phyloP scores from a whole-genome alignment of 2,329 filamentous ascomycete species.

The Pseudocercospora musae region DNA sequence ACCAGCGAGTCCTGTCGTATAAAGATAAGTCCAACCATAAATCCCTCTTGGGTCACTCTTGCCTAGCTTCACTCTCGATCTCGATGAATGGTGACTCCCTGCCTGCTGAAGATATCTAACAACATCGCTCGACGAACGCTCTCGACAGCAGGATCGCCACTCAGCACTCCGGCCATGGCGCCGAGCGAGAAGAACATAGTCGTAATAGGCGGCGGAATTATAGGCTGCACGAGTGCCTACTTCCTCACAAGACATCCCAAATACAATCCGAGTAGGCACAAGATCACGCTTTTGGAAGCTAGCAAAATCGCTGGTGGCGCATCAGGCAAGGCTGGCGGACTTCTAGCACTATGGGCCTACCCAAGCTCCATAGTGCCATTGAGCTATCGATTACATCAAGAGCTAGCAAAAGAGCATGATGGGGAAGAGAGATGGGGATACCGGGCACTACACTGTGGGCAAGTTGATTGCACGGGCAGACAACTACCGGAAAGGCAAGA shows the following conservation, averaged over 20 bases:
- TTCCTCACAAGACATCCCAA: constrained; percentile 81
- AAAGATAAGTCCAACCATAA: not conserved
- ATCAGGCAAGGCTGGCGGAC: constrained; percentile 89
- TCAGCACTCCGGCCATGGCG: constrained; percentile 24
- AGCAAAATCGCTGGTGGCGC: constrained; percentile 82
- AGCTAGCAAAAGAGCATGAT: constrained; percentile 79
- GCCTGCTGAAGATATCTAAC: not conserved
- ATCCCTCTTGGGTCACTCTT: not conserved
- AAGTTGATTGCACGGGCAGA: constrained; percentile 53
- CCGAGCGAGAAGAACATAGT: constrained; percentile 34
- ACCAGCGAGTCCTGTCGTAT: not conserved
- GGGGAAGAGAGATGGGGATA: constrained; percentile 85
- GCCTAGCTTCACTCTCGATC: not conserved
- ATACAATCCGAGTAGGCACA: constrained; percentile 71
- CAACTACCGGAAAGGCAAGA: constrained; percentile 33
- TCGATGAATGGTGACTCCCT: constrained; percentile 2
- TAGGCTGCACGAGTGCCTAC: constrained; percentile 88
- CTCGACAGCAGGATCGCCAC: not conserved
- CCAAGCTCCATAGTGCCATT: constrained; percentile 78
- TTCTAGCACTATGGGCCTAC: constrained; percentile 90
- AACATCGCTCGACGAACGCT: not conserved
- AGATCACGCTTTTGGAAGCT: constrained; percentile 83
- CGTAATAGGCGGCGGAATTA: constrained; percentile 74
- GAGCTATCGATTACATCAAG: constrained; percentile 76
- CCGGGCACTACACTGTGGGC: constrained; percentile 70